Conservation (phyloP, 371 early-diverging fungal genomes). For the Rhizopus delemar region DNA sequence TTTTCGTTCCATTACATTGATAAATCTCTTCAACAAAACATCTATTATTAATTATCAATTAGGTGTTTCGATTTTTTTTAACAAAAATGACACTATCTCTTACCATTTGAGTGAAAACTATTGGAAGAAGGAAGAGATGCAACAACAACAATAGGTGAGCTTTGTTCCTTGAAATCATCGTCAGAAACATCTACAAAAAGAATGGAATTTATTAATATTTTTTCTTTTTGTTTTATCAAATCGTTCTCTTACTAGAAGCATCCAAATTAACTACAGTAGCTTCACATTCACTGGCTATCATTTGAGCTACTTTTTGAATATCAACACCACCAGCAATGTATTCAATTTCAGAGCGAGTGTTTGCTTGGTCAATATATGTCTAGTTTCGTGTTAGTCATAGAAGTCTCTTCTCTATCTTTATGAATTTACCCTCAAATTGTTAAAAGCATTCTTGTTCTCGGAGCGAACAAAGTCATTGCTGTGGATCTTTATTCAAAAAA, state of each 20-base stretch:
- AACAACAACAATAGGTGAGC: conserved; percentile 29
- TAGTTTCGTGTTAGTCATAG: conserved; percentile 26
- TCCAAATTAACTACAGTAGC: conserved; percentile 34
- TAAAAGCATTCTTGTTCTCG: conserved; percentile 31
- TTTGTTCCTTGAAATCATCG: conserved; percentile 22
- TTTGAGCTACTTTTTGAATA: conserved; percentile 31
- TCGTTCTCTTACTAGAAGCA: conserved; percentile 24
- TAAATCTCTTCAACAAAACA: conserved; percentile 22
- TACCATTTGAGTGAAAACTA: conserved; percentile 43
- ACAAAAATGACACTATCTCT: neutral
- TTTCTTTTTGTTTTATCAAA: neutral
- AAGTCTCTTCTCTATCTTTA: neutral
- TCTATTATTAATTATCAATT: conserved; percentile 20
- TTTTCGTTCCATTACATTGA: conserved; percentile 23
- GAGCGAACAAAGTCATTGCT: conserved; percentile 36
- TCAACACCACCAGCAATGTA: conserved; percentile 43
- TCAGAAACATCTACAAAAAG: conserved; percentile 20
- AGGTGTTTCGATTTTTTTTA: neutral
- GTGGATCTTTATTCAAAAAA: conserved; percentile 34
- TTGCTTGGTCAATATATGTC: conserved; percentile 15
- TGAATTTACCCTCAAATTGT: conserved; percentile 35
- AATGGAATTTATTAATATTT: neutral
- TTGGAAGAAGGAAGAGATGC: conserved; percentile 34
- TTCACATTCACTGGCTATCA: conserved; percentile 35
- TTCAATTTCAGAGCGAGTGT: conserved; percentile 34